Evolutionary conservation across 768 basidiomycete species (phyloP).

Genomic region (Mycena rosella): DNA sequence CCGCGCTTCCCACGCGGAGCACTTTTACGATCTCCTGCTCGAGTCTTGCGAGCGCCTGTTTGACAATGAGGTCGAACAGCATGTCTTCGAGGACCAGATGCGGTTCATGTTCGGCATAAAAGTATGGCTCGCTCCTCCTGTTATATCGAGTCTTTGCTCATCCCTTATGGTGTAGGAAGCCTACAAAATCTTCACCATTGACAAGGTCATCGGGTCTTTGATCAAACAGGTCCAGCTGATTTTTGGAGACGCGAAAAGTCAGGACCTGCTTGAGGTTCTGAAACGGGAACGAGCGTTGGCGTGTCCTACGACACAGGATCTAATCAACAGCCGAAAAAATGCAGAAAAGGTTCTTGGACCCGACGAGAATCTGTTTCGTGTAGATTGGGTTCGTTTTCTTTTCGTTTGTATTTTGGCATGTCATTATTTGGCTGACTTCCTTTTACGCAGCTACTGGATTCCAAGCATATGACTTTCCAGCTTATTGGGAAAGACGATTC

Average conservation of each 20-base stretch:
- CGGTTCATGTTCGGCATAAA: slow-evolving; percentile 88
- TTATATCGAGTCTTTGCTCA: neutral
- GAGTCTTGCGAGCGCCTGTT: slow-evolving; percentile 92
- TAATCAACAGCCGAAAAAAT: slow-evolving; percentile 73
- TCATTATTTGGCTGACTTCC: neutral
- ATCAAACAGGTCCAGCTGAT: slow-evolving; percentile 91
- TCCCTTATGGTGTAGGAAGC: slow-evolving; percentile 61
- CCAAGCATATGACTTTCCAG: slow-evolving; percentile 78
- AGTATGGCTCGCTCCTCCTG: slow-evolving; percentile 53
- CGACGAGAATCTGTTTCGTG: slow-evolving; percentile 83
- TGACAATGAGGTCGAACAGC: slow-evolving; percentile 91
- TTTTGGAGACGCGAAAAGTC: slow-evolving; percentile 76
- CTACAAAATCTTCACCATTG: slow-evolving; percentile 93
- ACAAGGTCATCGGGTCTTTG: slow-evolving; percentile 89
- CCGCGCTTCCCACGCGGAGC: slow-evolving; percentile 61
- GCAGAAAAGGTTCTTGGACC: slow-evolving; percentile 80
- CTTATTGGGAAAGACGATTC: slow-evolving; percentile 85
- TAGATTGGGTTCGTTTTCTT: slow-evolving; percentile 81
- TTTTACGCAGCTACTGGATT: slow-evolving; percentile 67
- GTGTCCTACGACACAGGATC: slow-evolving; percentile 77
- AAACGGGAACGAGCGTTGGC: slow-evolving; percentile 74
- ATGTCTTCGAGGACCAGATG: slow-evolving; percentile 91
- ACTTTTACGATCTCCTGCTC: slow-evolving; percentile 87
- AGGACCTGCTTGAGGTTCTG: slow-evolving; percentile 77
- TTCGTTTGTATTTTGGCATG: neutral